Percentiles rank a stretch among this genome's conserved stretches.
phyloP scores from a whole-genome alignment of 1,139 yeast species.

The Eremothecium sinecaudum region DNA sequence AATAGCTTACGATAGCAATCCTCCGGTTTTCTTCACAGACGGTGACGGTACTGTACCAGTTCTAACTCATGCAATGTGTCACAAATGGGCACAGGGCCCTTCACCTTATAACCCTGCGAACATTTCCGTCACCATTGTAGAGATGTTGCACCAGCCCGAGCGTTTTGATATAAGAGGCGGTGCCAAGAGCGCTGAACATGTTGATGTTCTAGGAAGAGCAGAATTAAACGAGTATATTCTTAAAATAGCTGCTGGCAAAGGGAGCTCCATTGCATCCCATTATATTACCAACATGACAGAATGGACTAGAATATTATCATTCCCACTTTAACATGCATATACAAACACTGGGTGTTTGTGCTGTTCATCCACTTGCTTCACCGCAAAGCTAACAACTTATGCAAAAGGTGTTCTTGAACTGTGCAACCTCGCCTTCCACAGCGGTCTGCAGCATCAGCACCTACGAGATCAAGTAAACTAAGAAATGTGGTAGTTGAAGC shows the following conservation, averaged over 20 bases:
- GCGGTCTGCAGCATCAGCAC: no score
- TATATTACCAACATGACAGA: constrained; percentile 51
- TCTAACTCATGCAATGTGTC: constrained; percentile 69
- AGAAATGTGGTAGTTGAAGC: no score
- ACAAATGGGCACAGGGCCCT: constrained; percentile 69
- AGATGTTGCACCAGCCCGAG: constrained; percentile 88
- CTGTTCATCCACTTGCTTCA: no score
- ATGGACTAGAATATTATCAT: constrained; percentile 34
- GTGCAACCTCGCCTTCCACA: no score
- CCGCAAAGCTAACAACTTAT: no score
- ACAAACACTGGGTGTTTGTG: no score
- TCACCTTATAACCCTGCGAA: constrained; percentile 79
- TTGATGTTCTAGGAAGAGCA: constrained; percentile 88
- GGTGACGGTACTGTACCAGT: constrained; percentile 95
- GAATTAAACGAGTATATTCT: constrained; percentile 79
- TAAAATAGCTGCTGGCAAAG: constrained; percentile 73
- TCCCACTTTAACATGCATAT: constrained; percentile 31
- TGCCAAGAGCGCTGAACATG: constrained; percentile 95
- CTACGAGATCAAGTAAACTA: no score
- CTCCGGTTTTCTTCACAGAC: constrained; percentile 70
- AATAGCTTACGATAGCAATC: constrained; percentile 48
- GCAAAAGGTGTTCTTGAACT: no score
- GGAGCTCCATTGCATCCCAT: constrained; percentile 53
- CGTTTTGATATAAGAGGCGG: constrained; percentile 93
- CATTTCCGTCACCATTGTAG: constrained; percentile 66